Evolutionary conservation across 768 basidiomycete genomes (phyloP).

Genomic region (Boletus patriciae): DNA sequence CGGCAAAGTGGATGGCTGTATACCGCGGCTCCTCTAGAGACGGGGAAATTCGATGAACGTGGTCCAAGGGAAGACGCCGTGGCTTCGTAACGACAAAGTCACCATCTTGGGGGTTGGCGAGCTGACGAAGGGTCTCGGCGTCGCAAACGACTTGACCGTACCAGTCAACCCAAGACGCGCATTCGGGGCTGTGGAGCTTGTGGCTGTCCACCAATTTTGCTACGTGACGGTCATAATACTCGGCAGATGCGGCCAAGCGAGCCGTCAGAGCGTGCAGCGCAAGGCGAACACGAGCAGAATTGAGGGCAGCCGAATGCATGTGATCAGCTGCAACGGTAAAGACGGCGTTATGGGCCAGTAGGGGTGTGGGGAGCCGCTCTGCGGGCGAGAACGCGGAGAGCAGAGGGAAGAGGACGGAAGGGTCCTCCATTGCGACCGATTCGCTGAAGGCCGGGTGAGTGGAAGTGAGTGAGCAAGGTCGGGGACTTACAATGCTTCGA

Average conservation of each 20-base stretch:
- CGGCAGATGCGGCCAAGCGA: conserved; percentile 80
- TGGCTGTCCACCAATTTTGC: conserved; percentile 25
- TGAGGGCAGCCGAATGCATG: conserved; percentile 47
- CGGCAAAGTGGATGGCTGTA: conserved; percentile 79
- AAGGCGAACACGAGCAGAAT: conserved; percentile 67
- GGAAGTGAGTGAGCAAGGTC: not conserved
- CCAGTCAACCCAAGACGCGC: conserved; percentile 84
- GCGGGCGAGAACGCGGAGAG: conserved; percentile 61
- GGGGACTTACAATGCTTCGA: conserved; percentile 32
- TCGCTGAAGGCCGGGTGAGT: conserved; percentile 55
- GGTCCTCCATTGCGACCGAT: conserved; percentile 71
- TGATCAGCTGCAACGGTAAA: conserved; percentile 44
- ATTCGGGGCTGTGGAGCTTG: conserved; percentile 34
- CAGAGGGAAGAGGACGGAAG: conserved; percentile 72
- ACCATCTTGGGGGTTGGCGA: conserved; percentile 53
- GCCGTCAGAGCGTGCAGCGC: conserved; percentile 78
- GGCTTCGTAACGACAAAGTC: conserved; percentile 19
- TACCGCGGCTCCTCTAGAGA: conserved; percentile 49
- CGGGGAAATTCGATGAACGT: conserved; percentile 56
- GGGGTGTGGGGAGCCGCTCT: conserved; percentile 37
- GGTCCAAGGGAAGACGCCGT: conserved; percentile 72
- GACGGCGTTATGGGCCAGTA: conserved; percentile 46
- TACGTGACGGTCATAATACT: conserved; percentile 55
- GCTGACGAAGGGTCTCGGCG: conserved; percentile 52
- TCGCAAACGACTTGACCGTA: conserved; percentile 75